Percentiles rank a stretch among this genome's conserved stretches.
These are phyloP conservation scores for Alternaria hordeiaustralica DNA, from an alignment of 2,329 filamentous ascomycete genomes.

Conservation along the genomic window DNA sequence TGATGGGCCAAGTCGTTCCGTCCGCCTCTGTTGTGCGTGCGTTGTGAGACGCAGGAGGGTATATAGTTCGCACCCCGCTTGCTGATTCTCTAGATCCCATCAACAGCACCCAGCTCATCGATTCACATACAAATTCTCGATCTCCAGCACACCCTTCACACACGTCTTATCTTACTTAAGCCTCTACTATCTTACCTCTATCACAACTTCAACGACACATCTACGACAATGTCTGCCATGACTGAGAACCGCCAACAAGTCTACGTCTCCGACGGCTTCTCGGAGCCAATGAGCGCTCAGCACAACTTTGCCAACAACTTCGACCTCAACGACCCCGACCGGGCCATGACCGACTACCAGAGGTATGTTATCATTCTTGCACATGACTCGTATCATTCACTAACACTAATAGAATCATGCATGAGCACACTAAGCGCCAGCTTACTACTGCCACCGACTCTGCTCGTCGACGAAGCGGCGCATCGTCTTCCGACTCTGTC, in stretches of 20 bases:
- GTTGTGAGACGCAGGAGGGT: constrained; percentile 20
- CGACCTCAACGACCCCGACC: constrained; percentile 48
- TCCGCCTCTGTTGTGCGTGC: constrained; percentile 8
- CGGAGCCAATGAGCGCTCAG: constrained; percentile 50
- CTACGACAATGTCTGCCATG: constrained; percentile 28
- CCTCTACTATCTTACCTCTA: not conserved
- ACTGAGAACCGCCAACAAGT: constrained; percentile 32
- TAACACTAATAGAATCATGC: constrained; percentile 52
- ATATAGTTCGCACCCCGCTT: constrained; percentile 35
- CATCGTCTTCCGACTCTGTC: constrained; percentile 22
- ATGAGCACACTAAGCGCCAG: constrained; percentile 58
- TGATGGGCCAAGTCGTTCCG: constrained; percentile 16
- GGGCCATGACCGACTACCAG: constrained; percentile 53
- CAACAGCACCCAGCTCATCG: not conserved
- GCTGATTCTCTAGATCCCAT: not conserved
- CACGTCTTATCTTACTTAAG: not conserved
- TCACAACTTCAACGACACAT: not conserved
- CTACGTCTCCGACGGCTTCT: constrained; percentile 50
- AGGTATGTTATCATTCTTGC: constrained; percentile 41
- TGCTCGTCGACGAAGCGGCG: constrained; percentile 48
- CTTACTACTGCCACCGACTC: constrained; percentile 55
- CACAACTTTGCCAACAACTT: constrained; percentile 55
- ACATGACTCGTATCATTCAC: not conserved
- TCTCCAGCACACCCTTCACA: constrained; percentile 3
- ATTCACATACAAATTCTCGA: constrained; percentile 7